Conservation (phyloP, 805 yeast genomes). For the Blastobotrys robertii region DNA sequence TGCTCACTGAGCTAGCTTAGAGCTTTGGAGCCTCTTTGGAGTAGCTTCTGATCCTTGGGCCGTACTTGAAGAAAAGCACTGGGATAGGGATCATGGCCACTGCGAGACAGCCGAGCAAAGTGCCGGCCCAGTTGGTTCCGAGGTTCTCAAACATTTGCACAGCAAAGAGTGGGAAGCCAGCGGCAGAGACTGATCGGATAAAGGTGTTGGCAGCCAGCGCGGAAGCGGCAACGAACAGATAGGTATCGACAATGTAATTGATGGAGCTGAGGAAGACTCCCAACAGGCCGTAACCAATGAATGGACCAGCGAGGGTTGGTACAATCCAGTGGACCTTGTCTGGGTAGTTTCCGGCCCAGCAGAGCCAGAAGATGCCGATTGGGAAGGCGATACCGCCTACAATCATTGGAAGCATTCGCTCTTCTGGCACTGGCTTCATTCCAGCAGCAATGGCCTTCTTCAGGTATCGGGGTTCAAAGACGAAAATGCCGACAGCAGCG, state of each 20-base stretch:
- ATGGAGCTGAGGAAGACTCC: constrained; percentile 59
- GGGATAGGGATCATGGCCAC: constrained; percentile 57
- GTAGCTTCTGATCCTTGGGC: constrained; percentile 42
- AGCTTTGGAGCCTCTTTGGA: constrained; percentile 35
- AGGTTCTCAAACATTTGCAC: constrained; percentile 56
- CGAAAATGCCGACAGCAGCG: constrained; percentile 44
- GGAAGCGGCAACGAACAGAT: constrained; percentile 64
- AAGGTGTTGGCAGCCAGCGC: constrained; percentile 69
- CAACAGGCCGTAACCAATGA: constrained; percentile 60
- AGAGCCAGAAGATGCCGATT: constrained; percentile 60
- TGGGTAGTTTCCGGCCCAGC: constrained; percentile 78
- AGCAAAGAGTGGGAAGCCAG: constrained; percentile 65
- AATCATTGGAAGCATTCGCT: constrained; percentile 67
- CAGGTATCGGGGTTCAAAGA: constrained; percentile 44
- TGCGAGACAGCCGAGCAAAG: constrained; percentile 57
- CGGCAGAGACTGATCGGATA: constrained; percentile 58
- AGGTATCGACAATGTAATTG: constrained; percentile 65
- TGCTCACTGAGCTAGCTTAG: too few species aligned
- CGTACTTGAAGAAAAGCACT: constrained; percentile 49
- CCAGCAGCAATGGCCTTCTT: constrained; percentile 39
- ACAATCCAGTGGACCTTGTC: constrained; percentile 68
- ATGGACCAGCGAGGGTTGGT: constrained; percentile 55
- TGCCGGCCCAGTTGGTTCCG: constrained; percentile 74
- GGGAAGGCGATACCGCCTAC: constrained; percentile 36
- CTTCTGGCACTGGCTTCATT: constrained; percentile 63